Conservation (phyloP, 306 rosid genomes). For the Prunus campanulata region DNA sequence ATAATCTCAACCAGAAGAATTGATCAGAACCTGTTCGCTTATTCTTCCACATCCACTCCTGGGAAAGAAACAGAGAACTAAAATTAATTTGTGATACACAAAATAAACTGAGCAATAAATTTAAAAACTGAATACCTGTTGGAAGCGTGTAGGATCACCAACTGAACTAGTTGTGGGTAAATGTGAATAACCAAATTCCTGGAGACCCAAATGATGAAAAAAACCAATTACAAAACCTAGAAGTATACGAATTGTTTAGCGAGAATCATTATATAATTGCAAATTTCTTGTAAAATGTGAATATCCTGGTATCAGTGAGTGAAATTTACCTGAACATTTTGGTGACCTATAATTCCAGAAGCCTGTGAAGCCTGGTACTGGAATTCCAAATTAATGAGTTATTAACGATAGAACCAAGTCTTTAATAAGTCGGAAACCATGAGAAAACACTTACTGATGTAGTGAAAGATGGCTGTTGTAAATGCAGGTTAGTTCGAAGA, state of each 20-base stretch:
- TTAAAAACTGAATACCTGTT: slow-evolving; percentile 36
- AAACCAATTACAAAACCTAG: background rate
- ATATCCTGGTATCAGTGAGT: background rate
- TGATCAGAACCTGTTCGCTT: slow-evolving; percentile 66
- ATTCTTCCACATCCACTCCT: slow-evolving; percentile 86
- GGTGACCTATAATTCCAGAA: slow-evolving; percentile 57
- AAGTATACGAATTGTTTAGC: background rate
- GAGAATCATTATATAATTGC: background rate
- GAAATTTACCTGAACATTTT: slow-evolving; percentile 58
- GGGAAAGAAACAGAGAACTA: slow-evolving; percentile 26
- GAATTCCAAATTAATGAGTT: slow-evolving; percentile 29
- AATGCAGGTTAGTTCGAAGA: slow-evolving; percentile 50
- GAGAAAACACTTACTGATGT: slow-evolving; percentile 41
- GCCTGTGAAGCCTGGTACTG: slow-evolving; percentile 66
- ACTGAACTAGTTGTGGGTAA: slow-evolving; percentile 34
- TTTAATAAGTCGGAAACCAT: background rate
- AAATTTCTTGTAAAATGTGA: background rate
- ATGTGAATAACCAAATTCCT: slow-evolving; percentile 60
- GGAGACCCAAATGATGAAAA: slow-evolving; percentile 19
- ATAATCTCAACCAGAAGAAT: slow-evolving; percentile 16
- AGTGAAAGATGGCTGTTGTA: slow-evolving; percentile 55
- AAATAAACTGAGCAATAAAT: background rate
- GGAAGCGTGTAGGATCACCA: slow-evolving; percentile 53
- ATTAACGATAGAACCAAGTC: slow-evolving; percentile 8
- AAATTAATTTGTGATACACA: slow-evolving; percentile 10